phyloP scores from a whole-genome alignment of 331 rosid genomes.

The Malus hybrid region DNA sequence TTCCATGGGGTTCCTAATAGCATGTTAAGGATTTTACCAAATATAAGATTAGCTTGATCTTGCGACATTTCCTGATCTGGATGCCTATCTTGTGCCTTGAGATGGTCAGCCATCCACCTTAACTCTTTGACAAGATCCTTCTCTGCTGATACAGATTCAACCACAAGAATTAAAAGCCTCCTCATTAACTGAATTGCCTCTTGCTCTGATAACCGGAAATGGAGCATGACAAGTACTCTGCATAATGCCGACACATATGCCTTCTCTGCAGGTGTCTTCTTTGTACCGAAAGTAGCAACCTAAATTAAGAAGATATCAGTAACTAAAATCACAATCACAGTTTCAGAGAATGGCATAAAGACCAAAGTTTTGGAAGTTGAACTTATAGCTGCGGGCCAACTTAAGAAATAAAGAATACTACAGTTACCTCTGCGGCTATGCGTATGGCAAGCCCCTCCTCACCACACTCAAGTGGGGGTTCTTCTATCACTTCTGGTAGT shows the following conservation, averaged over 20 bases:
- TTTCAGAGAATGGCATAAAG: background rate
- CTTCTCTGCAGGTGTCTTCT: slow-evolving; percentile 77
- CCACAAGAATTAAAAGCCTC: slow-evolving; percentile 41
- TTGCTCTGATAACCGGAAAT: slow-evolving; percentile 64
- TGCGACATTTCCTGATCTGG: slow-evolving; percentile 49
- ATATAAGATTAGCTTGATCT: slow-evolving; percentile 57
- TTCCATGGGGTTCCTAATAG: background rate
- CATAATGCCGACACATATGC: slow-evolving; percentile 71
- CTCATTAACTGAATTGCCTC: slow-evolving; percentile 60
- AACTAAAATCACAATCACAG: background rate
- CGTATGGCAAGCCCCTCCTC: slow-evolving; percentile 87
- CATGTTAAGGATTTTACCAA: slow-evolving; percentile 40
- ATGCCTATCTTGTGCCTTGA: slow-evolving; percentile 38
- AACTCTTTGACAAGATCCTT: slow-evolving; percentile 75
- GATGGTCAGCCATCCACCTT: slow-evolving; percentile 62
- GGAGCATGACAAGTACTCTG: slow-evolving; percentile 56
- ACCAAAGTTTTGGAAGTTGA: background rate
- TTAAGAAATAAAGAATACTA: slow-evolving; percentile 4
- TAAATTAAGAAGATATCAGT: slow-evolving; percentile 17
- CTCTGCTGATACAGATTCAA: slow-evolving; percentile 47
- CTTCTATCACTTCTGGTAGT: slow-evolving; percentile 42
- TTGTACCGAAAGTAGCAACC: slow-evolving; percentile 60
- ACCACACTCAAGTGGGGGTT: slow-evolving; percentile 62
- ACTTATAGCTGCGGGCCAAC: background rate
- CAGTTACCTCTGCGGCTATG: slow-evolving; percentile 71